These are phyloP conservation scores for Pythium periplocum DNA, from an alignment of 352 stramenopile species.

Conservation along the genomic window DNA sequence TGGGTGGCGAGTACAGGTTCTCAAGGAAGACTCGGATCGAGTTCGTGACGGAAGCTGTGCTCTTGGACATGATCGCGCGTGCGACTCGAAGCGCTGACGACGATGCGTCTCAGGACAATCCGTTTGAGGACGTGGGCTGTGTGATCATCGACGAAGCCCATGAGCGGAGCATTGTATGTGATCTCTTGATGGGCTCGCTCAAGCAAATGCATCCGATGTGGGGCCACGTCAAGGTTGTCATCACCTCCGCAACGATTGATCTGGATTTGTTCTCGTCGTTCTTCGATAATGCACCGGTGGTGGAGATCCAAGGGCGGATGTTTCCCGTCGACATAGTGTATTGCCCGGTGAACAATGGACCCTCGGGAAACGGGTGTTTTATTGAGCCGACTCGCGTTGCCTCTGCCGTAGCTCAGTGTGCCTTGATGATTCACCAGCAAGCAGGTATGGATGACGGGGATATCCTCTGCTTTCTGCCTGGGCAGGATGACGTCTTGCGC, in stretches of 20 bases:
- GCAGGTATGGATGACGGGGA: conserved; percentile 13
- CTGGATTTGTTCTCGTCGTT: conserved; percentile 66
- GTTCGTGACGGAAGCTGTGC: conserved; percentile 19
- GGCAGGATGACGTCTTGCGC: conserved; percentile 18
- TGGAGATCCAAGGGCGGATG: conserved; percentile 41
- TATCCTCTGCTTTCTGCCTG: conserved; percentile 23
- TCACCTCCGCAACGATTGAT: conserved; percentile 87
- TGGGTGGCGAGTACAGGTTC: conserved; percentile 10
- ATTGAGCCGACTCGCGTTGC: conserved; percentile 9
- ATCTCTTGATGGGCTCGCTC: conserved; percentile 22
- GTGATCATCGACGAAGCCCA: conserved; percentile 27
- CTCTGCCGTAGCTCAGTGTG: conserved; percentile 8
- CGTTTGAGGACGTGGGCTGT: conserved; percentile 17
- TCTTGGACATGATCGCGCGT: conserved; percentile 21
- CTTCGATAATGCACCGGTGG: conserved; percentile 45
- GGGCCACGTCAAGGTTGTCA: conserved; percentile 49
- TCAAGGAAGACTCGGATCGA: conserved; percentile 13
- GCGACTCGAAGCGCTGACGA: conserved; percentile 1
- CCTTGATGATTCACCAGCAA: conserved; percentile 10
- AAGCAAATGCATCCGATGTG: conserved; percentile 23
- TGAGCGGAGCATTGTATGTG: conserved; percentile 19
- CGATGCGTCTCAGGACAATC: conserved; percentile 2
- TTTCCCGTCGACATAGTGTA: conserved; percentile 21
- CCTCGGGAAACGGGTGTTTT: background rate
- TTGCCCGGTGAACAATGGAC: background rate